Evolutionary conservation across 768 basidiomycete genomes (phyloP).

Genomic region (Holtermanniella nyarrowii): DNA sequence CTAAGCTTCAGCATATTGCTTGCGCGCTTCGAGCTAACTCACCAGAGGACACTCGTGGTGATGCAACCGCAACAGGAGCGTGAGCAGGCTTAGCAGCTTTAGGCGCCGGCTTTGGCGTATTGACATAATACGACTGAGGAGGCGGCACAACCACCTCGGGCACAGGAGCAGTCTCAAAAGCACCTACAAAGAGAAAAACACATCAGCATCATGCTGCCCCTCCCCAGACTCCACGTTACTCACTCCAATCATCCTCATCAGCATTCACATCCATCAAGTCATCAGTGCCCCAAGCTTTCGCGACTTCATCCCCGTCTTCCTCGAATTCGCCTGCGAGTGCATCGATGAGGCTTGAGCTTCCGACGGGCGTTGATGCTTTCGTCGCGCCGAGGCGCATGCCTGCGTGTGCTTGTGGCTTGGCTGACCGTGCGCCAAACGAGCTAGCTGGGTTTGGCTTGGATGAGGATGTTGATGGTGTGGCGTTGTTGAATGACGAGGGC

Average conservation of each 20-base stretch:
- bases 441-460: neutral
- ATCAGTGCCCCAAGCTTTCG: conserved; percentile 57
- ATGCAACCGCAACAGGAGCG: neutral
- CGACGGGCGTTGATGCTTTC: conserved; percentile 43
- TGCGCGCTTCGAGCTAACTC: neutral
- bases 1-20: neutral
- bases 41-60: neutral
- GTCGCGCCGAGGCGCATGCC: conserved; percentile 58
- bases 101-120: conserved; percentile 1
- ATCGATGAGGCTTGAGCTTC: conserved; percentile 45
- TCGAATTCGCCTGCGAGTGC: conserved; percentile 41
- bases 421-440: neutral
- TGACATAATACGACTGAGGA: conserved; percentile 28
- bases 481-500: conserved; percentile 4
- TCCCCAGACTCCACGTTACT: too few species aligned
- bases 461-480: neutral
- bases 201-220: too few species aligned
- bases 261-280: conserved; percentile 90
- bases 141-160: conserved; percentile 27
- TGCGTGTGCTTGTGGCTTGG: conserved; percentile 43
- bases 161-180: conserved; percentile 55
- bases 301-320: conserved; percentile 49
- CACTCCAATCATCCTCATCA: conserved; percentile 91
- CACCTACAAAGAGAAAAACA: conserved; percentile 45
- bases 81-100: conserved; percentile 10